These are phyloP conservation scores for Neurospora intermedia DNA, from an alignment of 495 filamentous ascomycete species.

Conservation along the genomic window DNA sequence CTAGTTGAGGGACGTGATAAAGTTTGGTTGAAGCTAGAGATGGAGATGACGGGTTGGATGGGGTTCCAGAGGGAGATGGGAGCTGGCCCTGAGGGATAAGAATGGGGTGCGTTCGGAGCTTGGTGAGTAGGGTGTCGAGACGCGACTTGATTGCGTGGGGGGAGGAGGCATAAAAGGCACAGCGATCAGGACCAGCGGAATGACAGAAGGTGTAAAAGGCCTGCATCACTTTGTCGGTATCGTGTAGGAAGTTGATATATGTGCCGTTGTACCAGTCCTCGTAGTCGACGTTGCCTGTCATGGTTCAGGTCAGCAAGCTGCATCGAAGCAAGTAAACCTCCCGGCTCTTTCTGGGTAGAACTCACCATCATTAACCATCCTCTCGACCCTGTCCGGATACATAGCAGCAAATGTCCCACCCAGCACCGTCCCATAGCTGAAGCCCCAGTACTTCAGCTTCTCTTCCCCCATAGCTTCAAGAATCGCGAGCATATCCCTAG, in stretches of 20 bases:
- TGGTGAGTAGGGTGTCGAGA: slow-evolving; percentile 28
- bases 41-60: too few species aligned
- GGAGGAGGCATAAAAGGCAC: slow-evolving; percentile 35
- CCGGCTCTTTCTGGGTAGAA: not conserved
- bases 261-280: slow-evolving; percentile 35
- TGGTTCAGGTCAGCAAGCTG: slow-evolving; percentile 1
- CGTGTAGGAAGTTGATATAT: slow-evolving; percentile 39
- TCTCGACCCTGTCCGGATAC: slow-evolving; percentile 37
- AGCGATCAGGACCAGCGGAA: slow-evolving; percentile 35
- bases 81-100: slow-evolving; percentile 20
- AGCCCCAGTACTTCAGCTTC: slow-evolving; percentile 45
- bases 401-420: slow-evolving; percentile 42
- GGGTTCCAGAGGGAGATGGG: not conserved
- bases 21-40: slow-evolving; percentile 6
- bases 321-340: not conserved
- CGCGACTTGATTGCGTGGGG: slow-evolving; percentile 31
- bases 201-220: slow-evolving; percentile 46
- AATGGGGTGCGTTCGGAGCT: slow-evolving; percentile 38
- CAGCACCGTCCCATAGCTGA: slow-evolving; percentile 43
- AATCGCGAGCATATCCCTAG: slow-evolving; percentile 34
- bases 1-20: slow-evolving; percentile 23
- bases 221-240: slow-evolving; percentile 42
- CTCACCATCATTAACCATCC: slow-evolving; percentile 40
- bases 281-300: slow-evolving; percentile 34
- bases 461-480: slow-evolving; percentile 24